These are phyloP conservation scores for Goffeauzyma gilvescens DNA, from an alignment of 768 basidiomycete genomes.

Conservation along the genomic window DNA sequence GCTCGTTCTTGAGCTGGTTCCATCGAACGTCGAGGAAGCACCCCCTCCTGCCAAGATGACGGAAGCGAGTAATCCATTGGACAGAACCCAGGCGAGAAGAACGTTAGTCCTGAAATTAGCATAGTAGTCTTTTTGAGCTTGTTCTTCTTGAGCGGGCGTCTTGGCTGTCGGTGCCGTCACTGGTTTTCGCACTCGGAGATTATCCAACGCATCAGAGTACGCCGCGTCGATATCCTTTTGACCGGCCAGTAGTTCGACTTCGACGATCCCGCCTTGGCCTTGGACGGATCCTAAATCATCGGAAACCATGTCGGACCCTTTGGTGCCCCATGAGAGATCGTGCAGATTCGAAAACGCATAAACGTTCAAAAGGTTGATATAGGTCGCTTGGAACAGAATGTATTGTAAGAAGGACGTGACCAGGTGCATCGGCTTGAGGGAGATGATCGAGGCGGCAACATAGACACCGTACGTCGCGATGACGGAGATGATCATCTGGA, in stretches of 20 bases:
- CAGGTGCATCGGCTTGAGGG: constrained; percentile 88
- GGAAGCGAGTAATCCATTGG: constrained; percentile 30
- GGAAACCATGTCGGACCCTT: constrained; percentile 56
- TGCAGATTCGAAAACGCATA: constrained; percentile 30
- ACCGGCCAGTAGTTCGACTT: constrained; percentile 67
- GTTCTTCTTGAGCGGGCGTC: constrained; percentile 25
- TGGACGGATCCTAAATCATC: constrained; percentile 61
- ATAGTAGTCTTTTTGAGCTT: constrained; percentile 30
- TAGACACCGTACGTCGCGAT: constrained; percentile 72
- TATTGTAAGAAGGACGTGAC: constrained; percentile 79
- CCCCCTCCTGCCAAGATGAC: constrained; percentile 25
- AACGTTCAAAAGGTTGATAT: constrained; percentile 35
- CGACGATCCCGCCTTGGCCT: constrained; percentile 58
- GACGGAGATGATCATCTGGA: constrained; percentile 64
- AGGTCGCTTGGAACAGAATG: constrained; percentile 54
- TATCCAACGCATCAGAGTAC: constrained; percentile 64
- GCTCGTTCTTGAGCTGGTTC: constrained; percentile 14
- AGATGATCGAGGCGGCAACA: constrained; percentile 54
- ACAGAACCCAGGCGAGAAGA: constrained; percentile 28
- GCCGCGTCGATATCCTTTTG: constrained; percentile 63
- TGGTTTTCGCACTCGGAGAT: constrained; percentile 45
- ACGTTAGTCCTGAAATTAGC: constrained; percentile 26
- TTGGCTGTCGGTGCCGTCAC: constrained; percentile 24
- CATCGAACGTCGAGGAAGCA: constrained; percentile 16
- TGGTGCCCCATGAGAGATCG: constrained; percentile 56